Conservation (phyloP, 2,329 filamentous ascomycete species). For the Purpureocillium lavendulum region DNA sequence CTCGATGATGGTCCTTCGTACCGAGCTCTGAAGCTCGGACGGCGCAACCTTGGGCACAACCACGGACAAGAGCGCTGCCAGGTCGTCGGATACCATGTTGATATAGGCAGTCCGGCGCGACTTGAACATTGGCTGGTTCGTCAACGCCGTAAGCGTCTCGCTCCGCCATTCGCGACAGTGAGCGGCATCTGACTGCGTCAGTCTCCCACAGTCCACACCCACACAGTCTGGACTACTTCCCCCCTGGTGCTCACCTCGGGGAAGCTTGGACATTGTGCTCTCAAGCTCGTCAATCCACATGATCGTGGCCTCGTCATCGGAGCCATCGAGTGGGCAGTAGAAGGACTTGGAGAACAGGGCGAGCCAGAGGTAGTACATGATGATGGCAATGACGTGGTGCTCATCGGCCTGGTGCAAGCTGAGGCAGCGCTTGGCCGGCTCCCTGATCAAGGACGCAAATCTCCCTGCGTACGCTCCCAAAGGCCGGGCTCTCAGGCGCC, state of each 20-base stretch:
- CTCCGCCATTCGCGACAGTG: constrained; percentile 28
- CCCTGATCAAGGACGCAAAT: constrained; percentile 23
- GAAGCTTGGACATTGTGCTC: constrained; percentile 21
- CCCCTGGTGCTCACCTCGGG: constrained; percentile 18
- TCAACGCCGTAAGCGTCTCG: constrained; percentile 25
- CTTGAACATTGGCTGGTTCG: constrained; percentile 22
- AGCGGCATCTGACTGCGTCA: constrained; percentile 17
- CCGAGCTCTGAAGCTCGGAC: constrained; percentile 21
- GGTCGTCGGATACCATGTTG: constrained; percentile 21
- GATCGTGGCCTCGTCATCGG: constrained; percentile 18
- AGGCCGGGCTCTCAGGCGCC: constrained; percentile 15
- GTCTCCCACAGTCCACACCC: neutral
- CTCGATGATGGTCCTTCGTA: constrained; percentile 23
- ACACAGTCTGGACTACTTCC: no score
- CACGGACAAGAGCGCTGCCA: constrained; percentile 20
- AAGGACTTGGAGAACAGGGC: constrained; percentile 26
- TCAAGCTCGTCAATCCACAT: constrained; percentile 25
- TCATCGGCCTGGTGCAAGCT: constrained; percentile 22
- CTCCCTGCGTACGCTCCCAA: constrained; percentile 17
- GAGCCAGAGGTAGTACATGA: constrained; percentile 28
- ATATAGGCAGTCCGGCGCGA: constrained; percentile 18
- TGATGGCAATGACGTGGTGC: constrained; percentile 24
- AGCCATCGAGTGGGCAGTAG: constrained; percentile 26
- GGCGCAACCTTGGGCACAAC: constrained; percentile 17
- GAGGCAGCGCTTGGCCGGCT: constrained; percentile 24